Evolutionary conservation across 78 protist species (phyloP).

Genomic region (Dictyostelium firmibasis): DNA sequence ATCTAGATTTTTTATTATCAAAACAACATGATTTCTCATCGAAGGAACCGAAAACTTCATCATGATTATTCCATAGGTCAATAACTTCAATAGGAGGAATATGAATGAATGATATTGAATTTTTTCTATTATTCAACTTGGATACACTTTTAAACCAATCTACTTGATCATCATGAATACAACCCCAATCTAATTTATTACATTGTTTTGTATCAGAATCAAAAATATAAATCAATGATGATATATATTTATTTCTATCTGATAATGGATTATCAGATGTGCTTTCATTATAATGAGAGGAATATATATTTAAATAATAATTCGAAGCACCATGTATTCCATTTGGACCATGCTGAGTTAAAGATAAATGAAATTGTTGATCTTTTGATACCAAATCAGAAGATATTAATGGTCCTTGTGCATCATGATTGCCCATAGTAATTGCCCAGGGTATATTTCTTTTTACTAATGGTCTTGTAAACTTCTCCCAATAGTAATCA

Average conservation of each 20-base stretch:
- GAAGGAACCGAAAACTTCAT: background rate
- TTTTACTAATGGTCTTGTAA: slow-evolving; percentile 6
- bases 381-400: background rate
- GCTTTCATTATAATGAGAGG: background rate
- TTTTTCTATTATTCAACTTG: background rate
- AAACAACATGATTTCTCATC: slow-evolving; percentile 26
- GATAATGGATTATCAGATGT: background rate
- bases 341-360: background rate
- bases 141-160: slow-evolving; percentile 19
- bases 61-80: slow-evolving; percentile 39
- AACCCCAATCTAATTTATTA: slow-evolving; percentile 8
- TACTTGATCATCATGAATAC: slow-evolving; percentile 13
- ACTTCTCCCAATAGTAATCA: background rate
- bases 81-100: slow-evolving; percentile 39
- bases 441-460: slow-evolving; percentile 56
- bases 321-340: background rate
- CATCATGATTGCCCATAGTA: slow-evolving; percentile 61
- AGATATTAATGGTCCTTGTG: background rate
- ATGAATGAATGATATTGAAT: slow-evolving; percentile 26
- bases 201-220: slow-evolving; percentile 30
- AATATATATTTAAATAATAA: background rate
- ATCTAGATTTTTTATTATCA: background rate
- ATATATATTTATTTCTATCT: background rate
- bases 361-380: background rate
- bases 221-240: slow-evolving; percentile 14